A percentile compares a stretch with the other conserved stretches of the same genome.
Conservation (phyloP, 2,329 filamentous ascomycete species). For the Teratosphaeria gauchensis region DNA sequence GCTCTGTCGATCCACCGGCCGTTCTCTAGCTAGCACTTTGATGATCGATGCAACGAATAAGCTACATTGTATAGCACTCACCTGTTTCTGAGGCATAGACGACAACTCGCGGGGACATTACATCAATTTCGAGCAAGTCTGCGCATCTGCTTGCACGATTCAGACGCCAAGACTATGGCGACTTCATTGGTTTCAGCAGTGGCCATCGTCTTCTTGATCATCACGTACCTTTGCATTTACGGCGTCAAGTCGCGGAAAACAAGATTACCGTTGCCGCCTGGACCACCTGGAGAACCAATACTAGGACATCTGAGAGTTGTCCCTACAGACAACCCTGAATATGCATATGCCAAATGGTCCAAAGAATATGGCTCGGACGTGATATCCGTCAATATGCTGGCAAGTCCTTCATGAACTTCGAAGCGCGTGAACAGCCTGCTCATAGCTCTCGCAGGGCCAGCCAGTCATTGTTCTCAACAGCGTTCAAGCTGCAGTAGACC, state of each 20-base stretch:
- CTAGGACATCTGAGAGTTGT: slow-evolving; percentile 17
- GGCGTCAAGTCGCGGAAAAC: neutral
- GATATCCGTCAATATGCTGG: slow-evolving; percentile 31
- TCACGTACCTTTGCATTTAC: neutral
- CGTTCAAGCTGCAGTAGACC: slow-evolving; percentile 25
- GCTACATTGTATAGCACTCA: neutral
- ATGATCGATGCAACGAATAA: neutral
- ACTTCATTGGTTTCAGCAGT: neutral
- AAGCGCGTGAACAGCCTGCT: neutral
- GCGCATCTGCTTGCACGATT: neutral
- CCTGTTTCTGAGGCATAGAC: neutral
- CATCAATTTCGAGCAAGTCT: neutral
- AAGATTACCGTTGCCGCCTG: slow-evolving; percentile 14
- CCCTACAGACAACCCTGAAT: slow-evolving; percentile 15
- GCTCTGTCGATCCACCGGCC: neutral
- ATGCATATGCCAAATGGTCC: slow-evolving; percentile 11
- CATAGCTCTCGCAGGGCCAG: slow-evolving; percentile 19
- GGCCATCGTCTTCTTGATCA: neutral
- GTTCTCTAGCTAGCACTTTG: neutral
- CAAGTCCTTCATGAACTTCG: neutral
- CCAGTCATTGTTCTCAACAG: slow-evolving; percentile 35
- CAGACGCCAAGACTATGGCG: neutral
- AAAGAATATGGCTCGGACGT: slow-evolving; percentile 19
- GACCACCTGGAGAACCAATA: slow-evolving; percentile 14
- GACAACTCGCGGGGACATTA: neutral